Base-by-base conservation (phyloP, 768 basidiomycete genomes). In the Mycena haematopus region DNA sequence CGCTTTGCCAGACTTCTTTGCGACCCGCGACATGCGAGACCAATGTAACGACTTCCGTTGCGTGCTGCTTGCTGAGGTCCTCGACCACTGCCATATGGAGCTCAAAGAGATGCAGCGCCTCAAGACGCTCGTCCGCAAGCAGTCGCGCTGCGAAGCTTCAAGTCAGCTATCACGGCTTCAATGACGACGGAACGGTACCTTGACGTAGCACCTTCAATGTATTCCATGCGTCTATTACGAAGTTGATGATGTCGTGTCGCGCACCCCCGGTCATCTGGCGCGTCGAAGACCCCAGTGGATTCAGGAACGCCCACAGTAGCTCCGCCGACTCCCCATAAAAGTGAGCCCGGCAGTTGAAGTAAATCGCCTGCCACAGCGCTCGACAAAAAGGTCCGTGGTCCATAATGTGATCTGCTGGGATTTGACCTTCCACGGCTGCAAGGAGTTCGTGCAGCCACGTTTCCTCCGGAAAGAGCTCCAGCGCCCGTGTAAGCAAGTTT, bases 271-370 rank as follows among this genome's bases (percentile, higher is more conserved):
- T n/a, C n/a, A n/a, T n/a, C n/a, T n/a, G n/a, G n/a, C n/a, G n/a
- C n/a, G n/a, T n/a, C n/a, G n/a, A n/a, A n/a, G n/a, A n/a, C n/a
- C n/a, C n/a, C n/a, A n/a, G n/a, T n/a, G n/a, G n/a, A n/a, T n/a
- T n/a, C n/a, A n/a, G n/a, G n/a, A n/a, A n/a, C n/a, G n/a, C n/a
- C n/a, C n/a, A n/a, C n/a, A n/a, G n/a, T n/a, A 55, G 40, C 52
- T 61, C 62, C 2, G 55, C 62, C 22, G 62, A 57, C 56, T 63
- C 56, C n/a, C 56, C 56, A 36, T 63, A 51, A n/a, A 63, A 63
- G 38, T 63, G 62, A 1, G 56, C 38, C 27, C 55, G 25, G 51
- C 61, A 62, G 6, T 31, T 55, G n/a, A 52, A 51, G 45, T 62
- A 62, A 2, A 63, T 56, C 0, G 62, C 62, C 46, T 63, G 62